Conservation (phyloP, 73 alveolate species). For the Tetrahymena borealis region DNA sequence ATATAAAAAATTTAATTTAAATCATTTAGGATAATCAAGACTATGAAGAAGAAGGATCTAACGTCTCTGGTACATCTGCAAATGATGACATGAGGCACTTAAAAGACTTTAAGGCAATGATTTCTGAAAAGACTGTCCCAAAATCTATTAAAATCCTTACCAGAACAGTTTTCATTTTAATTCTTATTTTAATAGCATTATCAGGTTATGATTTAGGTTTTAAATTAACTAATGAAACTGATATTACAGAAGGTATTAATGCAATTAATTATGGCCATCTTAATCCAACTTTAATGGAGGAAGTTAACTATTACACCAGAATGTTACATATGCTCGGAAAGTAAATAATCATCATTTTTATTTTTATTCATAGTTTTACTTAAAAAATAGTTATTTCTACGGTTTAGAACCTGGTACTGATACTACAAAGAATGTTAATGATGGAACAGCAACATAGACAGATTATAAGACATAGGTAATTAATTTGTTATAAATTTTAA, state of each 20-base stretch:
- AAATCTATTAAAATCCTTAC: conserved; percentile 27
- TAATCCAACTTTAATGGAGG: conserved; percentile 40
- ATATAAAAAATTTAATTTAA: not conserved
- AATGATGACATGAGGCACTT: conserved; percentile 45
- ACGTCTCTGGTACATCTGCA: conserved; percentile 32
- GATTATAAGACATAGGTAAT: not conserved
- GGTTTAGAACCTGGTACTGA: not conserved
- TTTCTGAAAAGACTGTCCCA: conserved; percentile 41
- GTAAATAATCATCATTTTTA: not conserved
- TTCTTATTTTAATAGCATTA: conserved; percentile 8
- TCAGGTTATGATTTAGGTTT: conserved; percentile 31
- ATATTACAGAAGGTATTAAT: conserved; percentile 31
- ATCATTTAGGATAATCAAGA: conserved; percentile 13
- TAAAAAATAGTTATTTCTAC: not conserved
- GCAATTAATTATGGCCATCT: conserved; percentile 13
- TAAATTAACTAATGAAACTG: conserved; percentile 12
- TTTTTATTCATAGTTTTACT: not conserved
- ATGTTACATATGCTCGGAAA: conserved; percentile 28
- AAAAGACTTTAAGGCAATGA: conserved; percentile 43
- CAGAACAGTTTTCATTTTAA: conserved; percentile 39
- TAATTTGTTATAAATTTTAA: no score
- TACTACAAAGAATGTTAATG: not conserved
- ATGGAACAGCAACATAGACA: not conserved
- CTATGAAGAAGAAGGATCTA: conserved; percentile 34
- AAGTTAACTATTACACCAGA: conserved; percentile 41